Evolutionary conservation across 2,329 filamentous ascomycete genomes (phyloP).

Genomic region (Celoporthe dispersa): DNA sequence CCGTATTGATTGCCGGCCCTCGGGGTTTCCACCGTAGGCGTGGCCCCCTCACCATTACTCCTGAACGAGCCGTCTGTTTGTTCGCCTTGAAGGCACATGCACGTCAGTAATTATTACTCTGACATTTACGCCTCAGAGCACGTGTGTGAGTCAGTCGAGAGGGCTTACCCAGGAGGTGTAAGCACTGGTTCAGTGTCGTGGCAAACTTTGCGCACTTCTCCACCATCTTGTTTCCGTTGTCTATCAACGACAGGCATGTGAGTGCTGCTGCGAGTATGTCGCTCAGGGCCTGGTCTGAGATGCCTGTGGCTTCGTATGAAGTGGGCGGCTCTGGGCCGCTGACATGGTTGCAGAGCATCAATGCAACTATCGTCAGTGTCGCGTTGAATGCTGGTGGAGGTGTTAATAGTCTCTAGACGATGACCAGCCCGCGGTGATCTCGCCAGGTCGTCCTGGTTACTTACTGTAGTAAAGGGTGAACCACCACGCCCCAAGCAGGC

Average conservation of each 20-base stretch:
- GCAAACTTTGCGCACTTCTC: constrained; percentile 30
- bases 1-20: constrained; percentile 10
- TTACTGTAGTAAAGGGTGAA: constrained; percentile 40
- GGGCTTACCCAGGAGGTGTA: constrained; percentile 25
- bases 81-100: neutral
- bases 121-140: too few relatives aligned
- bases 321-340: neutral
- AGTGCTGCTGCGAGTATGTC: constrained; percentile 21
- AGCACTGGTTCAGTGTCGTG: constrained; percentile 22
- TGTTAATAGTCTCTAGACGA: rapidly evolving
- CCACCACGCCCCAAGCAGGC: constrained; percentile 39
- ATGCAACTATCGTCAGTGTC: constrained; percentile 29
- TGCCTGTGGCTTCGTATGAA: constrained; percentile 10
- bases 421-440: too few relatives aligned
- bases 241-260: constrained; percentile 27
- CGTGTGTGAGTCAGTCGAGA: neutral
- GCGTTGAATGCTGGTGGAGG: constrained; percentile 32
- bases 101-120: neutral
- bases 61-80: neutral
- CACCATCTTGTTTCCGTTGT: constrained; percentile 30
- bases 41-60: neutral
- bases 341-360: constrained; percentile 25
- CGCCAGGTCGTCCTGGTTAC: constrained; percentile 8
- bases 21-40: neutral
- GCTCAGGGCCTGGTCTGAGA: constrained; percentile 19